Percentiles rank a stretch among this genome's conserved stretches.
phyloP scores from a whole-genome alignment of 1,139 yeast species.

The Candida sojae region DNA sequence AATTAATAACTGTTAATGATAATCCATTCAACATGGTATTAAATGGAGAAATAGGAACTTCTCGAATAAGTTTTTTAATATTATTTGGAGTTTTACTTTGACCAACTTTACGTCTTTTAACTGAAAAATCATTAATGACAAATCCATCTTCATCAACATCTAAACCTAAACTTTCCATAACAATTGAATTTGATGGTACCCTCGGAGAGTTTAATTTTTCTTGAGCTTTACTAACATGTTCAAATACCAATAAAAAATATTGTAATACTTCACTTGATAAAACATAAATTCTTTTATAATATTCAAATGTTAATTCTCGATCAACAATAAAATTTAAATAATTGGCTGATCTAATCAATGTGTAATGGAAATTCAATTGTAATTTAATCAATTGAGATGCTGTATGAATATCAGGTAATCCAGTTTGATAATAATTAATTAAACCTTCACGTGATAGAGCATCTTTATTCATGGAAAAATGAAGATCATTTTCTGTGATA shows the following conservation, averaged over 20 bases:
- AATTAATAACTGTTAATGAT: conserved; percentile 46
- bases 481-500: conserved; percentile 28
- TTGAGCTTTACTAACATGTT: conserved; percentile 28
- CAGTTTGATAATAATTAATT: conserved; percentile 31
- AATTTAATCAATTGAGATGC: conserved; percentile 44
- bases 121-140: conserved; percentile 49
- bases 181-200: conserved; percentile 25
- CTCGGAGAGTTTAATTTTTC: conserved; percentile 20
- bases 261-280: conserved; percentile 43
- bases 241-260: conserved; percentile 41
- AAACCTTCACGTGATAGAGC: conserved; percentile 34
- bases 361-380: conserved; percentile 47
- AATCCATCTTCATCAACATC: conserved; percentile 50
- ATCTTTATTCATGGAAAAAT: conserved; percentile 28
- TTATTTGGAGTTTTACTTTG: conserved; percentile 9
- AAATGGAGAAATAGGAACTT: conserved; percentile 45
- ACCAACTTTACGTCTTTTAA: conserved; percentile 32
- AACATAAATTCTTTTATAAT: conserved; percentile 37
- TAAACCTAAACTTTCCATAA: conserved; percentile 33
- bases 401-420: conserved; percentile 42
- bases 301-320: conserved; percentile 39
- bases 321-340: conserved; percentile 50
- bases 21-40: conserved; percentile 47
- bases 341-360: conserved; percentile 46
- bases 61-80: conserved; percentile 19